These are phyloP conservation scores for Curvularia sp. DNA, from an alignment of 2,329 filamentous ascomycete genomes.

Conservation along the genomic window DNA sequence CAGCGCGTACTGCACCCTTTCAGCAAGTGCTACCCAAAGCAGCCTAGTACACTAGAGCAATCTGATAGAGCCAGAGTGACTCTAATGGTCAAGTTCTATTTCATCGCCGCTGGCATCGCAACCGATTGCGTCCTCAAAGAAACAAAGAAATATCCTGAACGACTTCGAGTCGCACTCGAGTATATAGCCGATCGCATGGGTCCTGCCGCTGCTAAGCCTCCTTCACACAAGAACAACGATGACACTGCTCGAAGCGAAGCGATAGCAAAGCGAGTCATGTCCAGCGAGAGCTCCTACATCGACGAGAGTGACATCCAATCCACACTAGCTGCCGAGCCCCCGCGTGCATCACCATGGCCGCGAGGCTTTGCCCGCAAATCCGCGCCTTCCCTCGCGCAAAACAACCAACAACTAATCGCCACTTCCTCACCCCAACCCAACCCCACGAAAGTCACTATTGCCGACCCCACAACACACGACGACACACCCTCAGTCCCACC, in stretches of 20 bases:
- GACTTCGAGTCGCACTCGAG: constrained; percentile 12
- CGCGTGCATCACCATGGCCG: background rate
- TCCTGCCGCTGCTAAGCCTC: constrained; percentile 10
- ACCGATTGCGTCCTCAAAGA: constrained; percentile 18
- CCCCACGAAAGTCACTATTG: background rate
- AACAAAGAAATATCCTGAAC: constrained; percentile 18
- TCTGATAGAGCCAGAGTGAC: constrained; percentile 12
- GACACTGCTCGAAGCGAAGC: background rate
- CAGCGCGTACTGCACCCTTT: constrained; percentile 23
- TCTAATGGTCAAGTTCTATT: constrained; percentile 20
- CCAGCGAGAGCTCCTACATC: constrained; percentile 6
- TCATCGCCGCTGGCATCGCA: constrained; percentile 23
- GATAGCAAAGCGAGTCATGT: background rate
- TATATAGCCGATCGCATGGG: constrained; percentile 20
- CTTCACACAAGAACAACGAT: background rate
- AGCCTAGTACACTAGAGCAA: background rate
- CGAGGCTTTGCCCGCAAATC: constrained; percentile 4
- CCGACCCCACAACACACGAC: background rate
- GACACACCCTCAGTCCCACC: background rate
- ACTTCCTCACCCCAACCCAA: background rate
- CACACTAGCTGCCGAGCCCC: constrained; percentile 3
- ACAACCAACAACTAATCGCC: background rate
- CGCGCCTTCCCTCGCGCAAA: background rate
- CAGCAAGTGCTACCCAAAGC: constrained; percentile 18
- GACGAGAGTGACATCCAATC: constrained; percentile 9